phyloP scores from a whole-genome alignment of 2,329 filamentous ascomycete genomes.

The Aspergillus sp. region DNA sequence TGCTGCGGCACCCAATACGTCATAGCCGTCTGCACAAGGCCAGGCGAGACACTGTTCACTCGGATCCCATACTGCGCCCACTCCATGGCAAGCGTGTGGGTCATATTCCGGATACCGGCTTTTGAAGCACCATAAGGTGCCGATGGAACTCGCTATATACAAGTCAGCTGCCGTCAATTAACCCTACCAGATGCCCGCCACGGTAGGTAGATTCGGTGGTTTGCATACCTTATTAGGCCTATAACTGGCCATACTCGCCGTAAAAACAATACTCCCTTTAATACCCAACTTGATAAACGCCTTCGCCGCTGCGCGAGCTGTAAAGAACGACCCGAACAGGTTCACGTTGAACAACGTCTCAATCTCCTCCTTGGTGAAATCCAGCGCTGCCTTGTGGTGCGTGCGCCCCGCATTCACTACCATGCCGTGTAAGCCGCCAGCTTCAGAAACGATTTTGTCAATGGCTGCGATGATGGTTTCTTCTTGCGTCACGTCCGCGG shows the following conservation, averaged over 20 bases:
- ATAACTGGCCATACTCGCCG: constrained; percentile 45
- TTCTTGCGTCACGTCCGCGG: constrained; percentile 51
- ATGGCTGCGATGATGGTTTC: constrained; percentile 46
- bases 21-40: constrained; percentile 37
- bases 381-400: constrained; percentile 53
- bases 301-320: constrained; percentile 43
- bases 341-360: constrained; percentile 40
- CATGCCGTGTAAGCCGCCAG: constrained; percentile 50
- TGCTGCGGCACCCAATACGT: constrained; percentile 52
- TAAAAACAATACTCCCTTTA: constrained; percentile 50
- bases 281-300: constrained; percentile 48
- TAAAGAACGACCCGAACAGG: constrained; percentile 45
- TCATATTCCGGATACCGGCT: constrained; percentile 32
- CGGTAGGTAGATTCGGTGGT: no score
- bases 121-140: constrained; percentile 46
- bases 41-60: constrained; percentile 59
- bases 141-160: constrained; percentile 28
- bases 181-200: no score
- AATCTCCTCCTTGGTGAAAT: constrained; percentile 52
- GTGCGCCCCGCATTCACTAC: constrained; percentile 54
- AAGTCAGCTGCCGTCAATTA: no score
- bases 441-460: constrained; percentile 46
- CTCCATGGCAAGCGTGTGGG: constrained; percentile 61
- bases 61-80: constrained; percentile 69
- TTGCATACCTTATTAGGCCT: constrained; percentile 41